A percentile compares a stretch with the other conserved stretches of the same genome.
These are phyloP conservation scores for Alectoria sarmentosa DNA, from an alignment of 495 filamentous ascomycete genomes.

Conservation along the genomic window DNA sequence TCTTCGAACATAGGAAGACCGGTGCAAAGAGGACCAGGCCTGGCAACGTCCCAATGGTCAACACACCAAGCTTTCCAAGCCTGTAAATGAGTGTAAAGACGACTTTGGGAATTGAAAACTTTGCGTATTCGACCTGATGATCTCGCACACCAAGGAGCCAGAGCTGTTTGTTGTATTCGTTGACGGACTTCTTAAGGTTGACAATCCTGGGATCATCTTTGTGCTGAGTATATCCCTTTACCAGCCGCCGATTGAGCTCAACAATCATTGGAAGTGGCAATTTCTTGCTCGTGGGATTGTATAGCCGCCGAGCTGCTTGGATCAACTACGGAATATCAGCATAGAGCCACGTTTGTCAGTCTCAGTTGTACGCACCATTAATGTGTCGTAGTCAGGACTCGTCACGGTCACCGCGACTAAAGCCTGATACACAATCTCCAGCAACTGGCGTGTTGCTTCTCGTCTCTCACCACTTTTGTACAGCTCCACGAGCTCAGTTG, in stretches of 20 bases:
- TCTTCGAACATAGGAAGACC: conserved; percentile 83
- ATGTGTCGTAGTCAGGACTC: conserved; percentile 89
- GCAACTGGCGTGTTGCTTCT: conserved; percentile 70
- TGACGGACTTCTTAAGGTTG: conserved; percentile 68
- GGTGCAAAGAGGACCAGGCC: conserved; percentile 83
- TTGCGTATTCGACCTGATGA: conserved; percentile 92
- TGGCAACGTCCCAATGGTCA: conserved; percentile 77
- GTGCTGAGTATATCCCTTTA: conserved; percentile 87
- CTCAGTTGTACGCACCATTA: conserved; percentile 60
- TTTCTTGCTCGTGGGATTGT: conserved; percentile 91
- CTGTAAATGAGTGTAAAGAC: conserved; percentile 74
- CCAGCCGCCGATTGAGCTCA: conserved; percentile 88
- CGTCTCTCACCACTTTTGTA: conserved; percentile 77
- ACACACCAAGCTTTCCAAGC: conserved; percentile 61
- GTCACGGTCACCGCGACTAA: conserved; percentile 88
- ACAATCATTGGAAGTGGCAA: conserved; percentile 90
- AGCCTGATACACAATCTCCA: conserved; percentile 80
- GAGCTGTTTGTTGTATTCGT: conserved; percentile 82
- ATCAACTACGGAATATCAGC: conserved; percentile 54
- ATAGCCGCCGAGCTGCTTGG: conserved; percentile 88
- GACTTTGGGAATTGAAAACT: conserved; percentile 67
- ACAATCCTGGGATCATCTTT: conserved; percentile 86
- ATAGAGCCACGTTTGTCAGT: background rate
- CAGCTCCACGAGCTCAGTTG: conserved; percentile 71
- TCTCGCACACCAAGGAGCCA: conserved; percentile 80